Evolutionary conservation across 1,139 yeast species (phyloP), one percentile per base, ranked within the genome.

Genomic region (Blastobotrys raffinosifermentans): DNA sequence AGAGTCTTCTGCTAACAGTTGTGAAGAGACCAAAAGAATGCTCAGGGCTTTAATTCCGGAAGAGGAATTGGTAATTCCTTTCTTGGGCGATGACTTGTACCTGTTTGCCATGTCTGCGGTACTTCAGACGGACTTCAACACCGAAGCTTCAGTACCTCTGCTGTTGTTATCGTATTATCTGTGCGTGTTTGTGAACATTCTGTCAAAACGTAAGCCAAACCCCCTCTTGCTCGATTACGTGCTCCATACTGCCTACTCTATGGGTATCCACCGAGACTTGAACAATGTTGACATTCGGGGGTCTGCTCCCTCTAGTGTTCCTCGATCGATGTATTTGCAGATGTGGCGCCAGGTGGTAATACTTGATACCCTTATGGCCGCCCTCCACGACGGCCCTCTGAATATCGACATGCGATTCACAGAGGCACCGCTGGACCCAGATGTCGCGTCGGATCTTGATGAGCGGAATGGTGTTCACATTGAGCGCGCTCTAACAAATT

Each of bases 251-350:
- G 40, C 51, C 11, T 32, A 33, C 23, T 34, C 45, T 19, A 43
- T 43, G 6, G 52, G 51, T 2, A 44, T 50, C 14, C 51, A 50
- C 27, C 37, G 52, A 6, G 53, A 50, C 40, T 51, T 53, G 1
- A 31, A 22, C 13, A 37, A 31, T 16, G 39, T 39, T 25, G 38
- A 29, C 14, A 37, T 33, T 7, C 11, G 26, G 4, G 14, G 15
- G 19, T 10, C 17, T 16, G 26, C 23, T 13, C 15, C 17, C 9
- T 10, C 15, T 8, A 44, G 42, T 7, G 32, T 39, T 8, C 47
- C 49, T 2, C 27, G 21, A 15, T 39, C 35, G 15, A 16, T 46
- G 26, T 41, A 53, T 47, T 39, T 49, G 14, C 34, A 35, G 20
- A 30, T 50, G 30, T 50, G 53, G 53, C 39, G 48, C 25, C 50